Evolutionary conservation across 2,329 filamentous ascomycete species (phyloP), one percentile per base, ranked within the genome.

Genomic region (Magnaporthiopsis poae): DNA sequence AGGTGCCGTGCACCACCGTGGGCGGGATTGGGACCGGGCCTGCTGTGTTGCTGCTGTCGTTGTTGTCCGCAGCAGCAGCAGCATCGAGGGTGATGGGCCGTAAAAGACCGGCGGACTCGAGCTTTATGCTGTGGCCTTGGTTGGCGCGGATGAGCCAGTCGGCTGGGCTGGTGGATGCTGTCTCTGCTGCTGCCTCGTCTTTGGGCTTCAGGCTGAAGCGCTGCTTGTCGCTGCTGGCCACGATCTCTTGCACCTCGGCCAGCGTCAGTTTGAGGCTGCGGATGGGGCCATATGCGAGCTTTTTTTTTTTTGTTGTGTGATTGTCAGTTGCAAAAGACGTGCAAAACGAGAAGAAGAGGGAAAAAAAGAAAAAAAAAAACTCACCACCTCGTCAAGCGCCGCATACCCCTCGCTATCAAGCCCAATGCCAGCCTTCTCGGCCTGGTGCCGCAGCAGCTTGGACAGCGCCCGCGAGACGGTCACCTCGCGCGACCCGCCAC

Each of bases 101-200:
- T 3, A 96, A 84, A 2, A 96, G 83, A 0, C 84, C 84, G 62
- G 88, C 86, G n/a, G 86, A 86, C 35, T 91, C 88, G 52, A 88
- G 79, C 73, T 87, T 86, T 74, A 99, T 90, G 72, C 87, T 92
- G 80, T 98, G 95, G 66, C 95, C 95, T 79, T 98, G 95, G 74
- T 96, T 96, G 35, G 95, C 95, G 73, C 95, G 92, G 78, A 99
- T 97, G 39, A 96, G 82, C 80, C 88, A 97, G 75, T 90, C 82
- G 0, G 82, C 76, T 0, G 91, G 83, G 64, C 89, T 80, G 11
- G 74, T 73, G 27, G 75, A 74, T 60, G 72, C 71, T 66, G 56
- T 8, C 3, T 18, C 25, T 13, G 63, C 7, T 11, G 65, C 21
- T 70, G 67, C 60, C 31, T 2, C 69, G 61, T 5, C 66, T 56